phyloP scores from a whole-genome alignment of 306 rosid species.

The Urtica urens region DNA sequence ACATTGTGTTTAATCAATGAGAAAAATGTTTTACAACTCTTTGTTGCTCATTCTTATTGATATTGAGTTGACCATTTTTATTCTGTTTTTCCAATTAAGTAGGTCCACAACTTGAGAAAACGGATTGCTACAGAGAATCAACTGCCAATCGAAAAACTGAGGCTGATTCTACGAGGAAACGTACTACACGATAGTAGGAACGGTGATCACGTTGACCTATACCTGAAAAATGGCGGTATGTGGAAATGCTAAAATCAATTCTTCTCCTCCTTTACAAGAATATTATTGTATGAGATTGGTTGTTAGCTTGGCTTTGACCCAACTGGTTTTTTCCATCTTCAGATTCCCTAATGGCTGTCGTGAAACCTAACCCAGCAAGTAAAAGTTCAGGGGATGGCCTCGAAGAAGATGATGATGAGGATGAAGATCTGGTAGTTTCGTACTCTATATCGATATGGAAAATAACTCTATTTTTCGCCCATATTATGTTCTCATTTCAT shows the following conservation, averaged over 20 bases:
- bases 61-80: constrained; percentile 7
- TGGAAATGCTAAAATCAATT: background rate
- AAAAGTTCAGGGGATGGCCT: constrained; percentile 34
- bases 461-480: constrained; percentile 4
- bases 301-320: background rate
- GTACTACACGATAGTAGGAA: constrained; percentile 51
- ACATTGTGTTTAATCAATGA: too few species aligned
- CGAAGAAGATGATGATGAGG: constrained; percentile 61
- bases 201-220: constrained; percentile 39
- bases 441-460: constrained; percentile 10
- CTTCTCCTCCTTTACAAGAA: background rate
- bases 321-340: constrained; percentile 8
- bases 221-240: constrained; percentile 69
- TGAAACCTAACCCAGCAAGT: constrained; percentile 83
- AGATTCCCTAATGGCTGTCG: constrained; percentile 81
- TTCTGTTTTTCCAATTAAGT: constrained; percentile 9
- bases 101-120: constrained; percentile 73
- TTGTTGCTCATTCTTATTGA: constrained; percentile 6
- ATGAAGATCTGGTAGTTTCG: constrained; percentile 73
- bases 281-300: background rate
- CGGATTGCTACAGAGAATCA: constrained; percentile 43
- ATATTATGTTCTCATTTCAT: background rate
- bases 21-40: too few species aligned
- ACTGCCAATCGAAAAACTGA: constrained; percentile 51
- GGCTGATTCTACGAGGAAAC: constrained; percentile 64